Evolutionary conservation across 139 green algal species (phyloP).

Genomic region (Picochlorum sp.): DNA sequence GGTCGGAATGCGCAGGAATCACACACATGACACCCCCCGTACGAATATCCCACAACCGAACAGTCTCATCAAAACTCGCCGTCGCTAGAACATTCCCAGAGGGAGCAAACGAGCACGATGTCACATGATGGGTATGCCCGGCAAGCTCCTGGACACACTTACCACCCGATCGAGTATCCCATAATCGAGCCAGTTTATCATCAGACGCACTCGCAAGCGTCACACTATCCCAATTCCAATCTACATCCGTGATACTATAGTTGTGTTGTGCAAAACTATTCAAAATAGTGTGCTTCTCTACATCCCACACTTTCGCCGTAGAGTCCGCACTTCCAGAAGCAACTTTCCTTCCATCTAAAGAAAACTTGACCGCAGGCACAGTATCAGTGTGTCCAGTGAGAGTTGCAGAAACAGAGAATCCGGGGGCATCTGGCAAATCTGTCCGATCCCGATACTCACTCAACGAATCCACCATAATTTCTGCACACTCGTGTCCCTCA

Average conservation of each 20-base stretch:
- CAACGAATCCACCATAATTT: not conserved
- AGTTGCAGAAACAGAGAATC: slow-evolving; percentile 12
- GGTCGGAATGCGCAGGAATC: slow-evolving; percentile 86
- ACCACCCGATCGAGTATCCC: slow-evolving; percentile 47
- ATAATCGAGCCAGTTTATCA: slow-evolving; percentile 52
- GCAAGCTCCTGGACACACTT: slow-evolving; percentile 43
- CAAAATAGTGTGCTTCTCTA: slow-evolving; percentile 28
- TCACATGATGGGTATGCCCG: slow-evolving; percentile 82
- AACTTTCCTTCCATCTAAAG: slow-evolving; percentile 31
- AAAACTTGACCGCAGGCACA: slow-evolving; percentile 52
- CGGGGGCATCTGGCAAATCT: slow-evolving; percentile 9
- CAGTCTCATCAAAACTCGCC: slow-evolving; percentile 84
- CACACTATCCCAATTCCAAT: slow-evolving; percentile 52
- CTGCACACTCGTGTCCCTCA: not conserved
- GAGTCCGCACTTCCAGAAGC: slow-evolving; percentile 63
- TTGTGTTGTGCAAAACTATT: slow-evolving; percentile 55
- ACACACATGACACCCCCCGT: slow-evolving; percentile 44
- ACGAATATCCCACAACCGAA: slow-evolving; percentile 77
- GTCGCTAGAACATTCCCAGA: slow-evolving; percentile 68
- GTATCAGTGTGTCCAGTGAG: slow-evolving; percentile 34
- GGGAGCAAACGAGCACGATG: slow-evolving; percentile 73
- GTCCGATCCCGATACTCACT: not conserved
- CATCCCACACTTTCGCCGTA: slow-evolving; percentile 60
- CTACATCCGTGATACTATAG: slow-evolving; percentile 66
- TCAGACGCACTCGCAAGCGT: slow-evolving; percentile 58